These are phyloP conservation scores for Catenaria anguillulae DNA, from an alignment of 371 early-diverging fungal genomes.

Conservation along the genomic window DNA sequence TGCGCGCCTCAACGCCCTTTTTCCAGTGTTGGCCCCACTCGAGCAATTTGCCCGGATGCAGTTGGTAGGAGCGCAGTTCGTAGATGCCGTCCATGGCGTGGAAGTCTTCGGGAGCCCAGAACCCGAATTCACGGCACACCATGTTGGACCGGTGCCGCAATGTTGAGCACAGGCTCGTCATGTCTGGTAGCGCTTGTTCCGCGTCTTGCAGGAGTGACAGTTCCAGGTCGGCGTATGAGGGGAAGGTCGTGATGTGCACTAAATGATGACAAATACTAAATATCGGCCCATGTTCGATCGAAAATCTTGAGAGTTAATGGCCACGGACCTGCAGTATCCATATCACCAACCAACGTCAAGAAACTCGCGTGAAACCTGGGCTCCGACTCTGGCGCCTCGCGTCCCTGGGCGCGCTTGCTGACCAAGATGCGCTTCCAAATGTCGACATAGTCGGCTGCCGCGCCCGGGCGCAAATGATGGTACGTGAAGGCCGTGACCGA, in stretches of 20 bases:
- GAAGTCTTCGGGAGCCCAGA: conserved; percentile 60
- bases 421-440: too few species aligned
- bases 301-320: too few species aligned
- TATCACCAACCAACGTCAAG: conserved; percentile 56
- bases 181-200: too few species aligned
- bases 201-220: too few species aligned
- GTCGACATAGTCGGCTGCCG: conserved; percentile 62
- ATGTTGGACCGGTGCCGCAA: conserved; percentile 61
- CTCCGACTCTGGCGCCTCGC: neutral
- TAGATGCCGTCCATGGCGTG: conserved; percentile 47
- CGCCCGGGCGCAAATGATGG: conserved; percentile 71
- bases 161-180: too few species aligned
- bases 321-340: conserved; percentile 65
- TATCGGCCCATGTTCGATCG: too few species aligned
- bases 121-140: conserved; percentile 79
- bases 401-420: conserved; percentile 13
- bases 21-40: conserved; percentile 76
- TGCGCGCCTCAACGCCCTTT: conserved; percentile 68
- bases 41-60: conserved; percentile 75
- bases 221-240: neutral
- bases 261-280: too few species aligned
- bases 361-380: neutral
- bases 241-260: conserved; percentile 1
- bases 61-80: conserved; percentile 71
- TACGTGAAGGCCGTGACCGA: conserved; percentile 73